Percentiles rank a stretch among this genome's conserved stretches.
Evolutionary conservation across 2,329 filamentous ascomycete genomes (phyloP).

Genomic region (Fusarium scirpi): DNA sequence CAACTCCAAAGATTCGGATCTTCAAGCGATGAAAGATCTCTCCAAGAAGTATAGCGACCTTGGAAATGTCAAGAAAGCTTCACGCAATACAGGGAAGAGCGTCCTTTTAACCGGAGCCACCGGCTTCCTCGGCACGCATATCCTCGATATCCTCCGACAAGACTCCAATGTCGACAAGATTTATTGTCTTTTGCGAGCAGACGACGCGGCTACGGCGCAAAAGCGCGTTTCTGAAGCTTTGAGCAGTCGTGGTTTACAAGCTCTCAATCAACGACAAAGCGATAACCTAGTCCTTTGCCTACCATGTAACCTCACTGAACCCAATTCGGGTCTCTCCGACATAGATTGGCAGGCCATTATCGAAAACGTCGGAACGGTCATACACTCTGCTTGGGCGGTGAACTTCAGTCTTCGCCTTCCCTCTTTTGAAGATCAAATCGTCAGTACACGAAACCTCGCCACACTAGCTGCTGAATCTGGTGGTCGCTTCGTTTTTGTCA

Average conservation of each 20-base stretch:
- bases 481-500: conserved; percentile 61
- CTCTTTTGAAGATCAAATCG: conserved; percentile 64
- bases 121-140: conserved; percentile 72
- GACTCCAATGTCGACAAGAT: conserved; percentile 15
- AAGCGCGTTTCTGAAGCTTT: conserved; percentile 32
- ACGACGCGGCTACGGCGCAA: conserved; percentile 8
- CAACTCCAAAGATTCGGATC: accelerated
- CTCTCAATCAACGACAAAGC: neutral
- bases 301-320: conserved; percentile 16
- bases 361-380: conserved; percentile 43
- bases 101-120: conserved; percentile 72
- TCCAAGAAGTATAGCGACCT: conserved; percentile 25
- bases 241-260: neutral
- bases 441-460: conserved; percentile 59
- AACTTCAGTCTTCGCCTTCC: conserved; percentile 66
- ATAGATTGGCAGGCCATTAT: neutral
- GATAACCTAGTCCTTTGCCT: conserved; percentile 32
- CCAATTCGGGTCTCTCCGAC: conserved; percentile 12
- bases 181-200: conserved; percentile 58
- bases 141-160: conserved; percentile 48
- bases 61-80: accelerated
- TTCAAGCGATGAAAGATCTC: conserved; percentile 16
- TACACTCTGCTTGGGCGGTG: conserved; percentile 67
- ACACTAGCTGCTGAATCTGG: conserved; percentile 46
- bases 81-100: neutral